Base-by-base conservation (phyloP, 2,329 filamentous ascomycete genomes). In the Diaporthe sp. region DNA sequence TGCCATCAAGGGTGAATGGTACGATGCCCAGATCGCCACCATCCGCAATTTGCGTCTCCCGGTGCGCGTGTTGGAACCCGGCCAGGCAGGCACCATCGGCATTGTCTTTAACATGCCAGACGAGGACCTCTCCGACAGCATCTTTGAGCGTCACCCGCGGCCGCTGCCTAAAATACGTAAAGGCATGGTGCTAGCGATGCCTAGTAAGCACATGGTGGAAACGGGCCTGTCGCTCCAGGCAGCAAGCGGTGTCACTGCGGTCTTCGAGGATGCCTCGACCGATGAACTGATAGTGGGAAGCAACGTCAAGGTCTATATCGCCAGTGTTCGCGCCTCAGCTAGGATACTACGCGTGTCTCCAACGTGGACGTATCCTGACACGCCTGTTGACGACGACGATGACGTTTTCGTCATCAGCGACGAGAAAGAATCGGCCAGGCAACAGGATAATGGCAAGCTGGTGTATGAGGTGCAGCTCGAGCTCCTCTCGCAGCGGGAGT, bases 21-120 rank as follows among this genome's bases (percentile, higher is more conserved):
- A 94, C 77, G 88, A 89, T 34, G 95, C 96, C 8, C 92, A 90
- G 58, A 92, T 98, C 72, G 92, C 94, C 59, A 98, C 96, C 79
- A 92, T 98, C 58, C 93, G 96, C 31, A 98, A 98, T 79, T 87
- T 99, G 12, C 92, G 96, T 7, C 87, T 98, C 4, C 95, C 96
- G 0, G 95, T 98, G 0, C 91, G 92, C 62, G 91, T 89, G 0
- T 88, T 98, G 10, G 89, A 92, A 69, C 89, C 92, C 22, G 95
- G 95, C 13, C 96, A 99, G 84, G 95, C 96, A 8, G 97, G 96
- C 0, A 98, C 96, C 0, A 90, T 99, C 72, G 96, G 96, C 0
- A 87, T 98, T 69, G 89, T 93, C 3, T 88, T 93, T n/a, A 86
- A 89, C 44, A 81, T 84, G 6, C 79, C 83, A 2, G 77, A 82